Conservation (phyloP, 495 filamentous ascomycete genomes). For the Hypoxylon intermedium region DNA sequence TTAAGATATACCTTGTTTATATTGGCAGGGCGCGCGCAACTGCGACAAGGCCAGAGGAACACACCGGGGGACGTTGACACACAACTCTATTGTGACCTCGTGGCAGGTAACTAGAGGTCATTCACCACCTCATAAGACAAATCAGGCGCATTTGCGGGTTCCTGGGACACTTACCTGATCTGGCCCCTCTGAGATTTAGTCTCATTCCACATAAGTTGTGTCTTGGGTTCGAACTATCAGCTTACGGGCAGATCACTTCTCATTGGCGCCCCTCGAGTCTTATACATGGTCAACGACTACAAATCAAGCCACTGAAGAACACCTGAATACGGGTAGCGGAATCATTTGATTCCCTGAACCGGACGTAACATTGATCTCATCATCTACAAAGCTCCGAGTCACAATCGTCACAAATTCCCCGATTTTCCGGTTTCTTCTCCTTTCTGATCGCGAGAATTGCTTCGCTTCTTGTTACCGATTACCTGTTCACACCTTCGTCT, state of each 20-base stretch:
- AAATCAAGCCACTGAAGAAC: conserved; percentile 15
- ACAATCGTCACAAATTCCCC: conserved; percentile 31
- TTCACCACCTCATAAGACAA: conserved; percentile 17
- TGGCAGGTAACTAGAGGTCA: conserved; percentile 31
- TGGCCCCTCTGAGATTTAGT: conserved; percentile 19
- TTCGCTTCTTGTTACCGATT: not conserved
- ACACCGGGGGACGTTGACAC: conserved; percentile 12
- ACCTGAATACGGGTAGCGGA: conserved; percentile 8
- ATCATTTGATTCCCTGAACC: conserved; percentile 3
- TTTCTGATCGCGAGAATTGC: conserved; percentile 1
- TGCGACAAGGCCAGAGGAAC: conserved; percentile 5
- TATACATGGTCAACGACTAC: conserved; percentile 18
- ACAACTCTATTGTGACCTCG: conserved; percentile 28
- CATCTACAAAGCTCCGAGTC: conserved; percentile 32
- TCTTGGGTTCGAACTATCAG: conserved; percentile 24
- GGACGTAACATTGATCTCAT: conserved; percentile 29
- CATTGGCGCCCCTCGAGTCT: no score
- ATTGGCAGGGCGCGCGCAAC: conserved; percentile 28
- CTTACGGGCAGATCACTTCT: conserved; percentile 23
- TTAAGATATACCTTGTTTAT: conserved; percentile 9
- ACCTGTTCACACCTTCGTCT: not conserved
- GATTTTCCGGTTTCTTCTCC: conserved; percentile 18
- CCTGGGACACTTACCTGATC: conserved; percentile 33
- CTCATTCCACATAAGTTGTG: conserved; percentile 27
- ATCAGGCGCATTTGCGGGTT: conserved; percentile 29